Base-by-base conservation (phyloP, 2,329 filamentous ascomycete genomes). In the Apiospora hydei region DNA sequence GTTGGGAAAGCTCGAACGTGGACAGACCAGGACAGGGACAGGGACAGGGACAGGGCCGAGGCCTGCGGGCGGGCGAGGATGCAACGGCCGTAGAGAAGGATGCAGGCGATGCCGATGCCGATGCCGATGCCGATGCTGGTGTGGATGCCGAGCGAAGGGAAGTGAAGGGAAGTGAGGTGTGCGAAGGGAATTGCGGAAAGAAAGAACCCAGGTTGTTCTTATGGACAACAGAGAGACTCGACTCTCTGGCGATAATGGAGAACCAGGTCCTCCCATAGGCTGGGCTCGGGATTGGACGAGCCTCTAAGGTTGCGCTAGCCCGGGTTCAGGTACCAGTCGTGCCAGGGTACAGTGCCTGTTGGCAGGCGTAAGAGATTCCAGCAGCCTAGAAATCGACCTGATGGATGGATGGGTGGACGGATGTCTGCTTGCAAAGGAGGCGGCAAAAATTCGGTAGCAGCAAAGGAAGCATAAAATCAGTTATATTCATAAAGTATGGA, bases 151-250 rank as follows among this genome's bases (percentile, higher is more conserved):
- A 18, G 34, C 21, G 57, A 64, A 41, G 57, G 57, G 30, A n/a
- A 64, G 57, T 14, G 51, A 57, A 30, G 51, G 16, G 26, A 57
- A 34, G 51, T 18, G 4, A 18, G 16, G 51, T 21, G 57, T 64
- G 34, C n/a, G 57, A 38, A 41, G 34, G 21, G 18, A 64, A 8
- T 38, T 38, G n/a, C 4, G 26, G 53, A 64, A 38, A 38, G 57
- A 64, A 64, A 64, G 57, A 41, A 64, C 30, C 30, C 57, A 64
- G 57, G 57, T 64, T 64, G 34, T 64, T 64, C 57, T 64, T 64
- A 64, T 64, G 57, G 57, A 64, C 57, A 64, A 30, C 53, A 61
- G 51, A 61, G 51, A 61, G 57, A 64, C 14, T 41, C 57, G 57
- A 41, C 34, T 64, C 34, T 64, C 57, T 64, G 57, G 57, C 30